These are phyloP conservation scores for Mucor plumbeus DNA, from an alignment of 371 early-diverging fungal genomes.

Conservation along the genomic window DNA sequence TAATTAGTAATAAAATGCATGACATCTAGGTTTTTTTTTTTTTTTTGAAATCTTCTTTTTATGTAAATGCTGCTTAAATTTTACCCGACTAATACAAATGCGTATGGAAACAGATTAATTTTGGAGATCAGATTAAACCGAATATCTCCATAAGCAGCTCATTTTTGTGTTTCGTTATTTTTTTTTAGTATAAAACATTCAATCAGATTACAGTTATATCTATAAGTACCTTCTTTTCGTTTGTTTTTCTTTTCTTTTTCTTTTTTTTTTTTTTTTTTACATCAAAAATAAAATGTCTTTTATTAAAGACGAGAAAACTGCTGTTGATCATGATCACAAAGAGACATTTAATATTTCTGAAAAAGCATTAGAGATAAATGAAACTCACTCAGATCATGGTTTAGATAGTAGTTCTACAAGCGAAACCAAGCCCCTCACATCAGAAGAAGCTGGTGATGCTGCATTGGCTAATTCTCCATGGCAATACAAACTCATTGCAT, in stretches of 20 bases:
- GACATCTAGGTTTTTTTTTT: neutral
- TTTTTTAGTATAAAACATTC: neutral
- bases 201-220: neutral
- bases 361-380: neutral
- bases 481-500: slow-evolving; percentile 46
- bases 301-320: neutral
- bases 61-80: neutral
- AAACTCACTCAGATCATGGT: neutral
- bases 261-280: neutral
- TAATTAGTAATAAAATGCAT: neutral
- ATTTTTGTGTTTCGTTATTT: slow-evolving; percentile 5
- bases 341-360: neutral
- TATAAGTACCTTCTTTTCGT: neutral
- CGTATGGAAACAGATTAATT: neutral
- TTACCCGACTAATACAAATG: slow-evolving; percentile 2
- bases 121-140: slow-evolving; percentile 6
- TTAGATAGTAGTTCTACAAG: neutral
- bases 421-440: neutral
- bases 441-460: slow-evolving; percentile 36
- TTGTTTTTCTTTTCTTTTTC: neutral
- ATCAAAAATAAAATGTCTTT: neutral
- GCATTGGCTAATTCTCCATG: slow-evolving; percentile 46
- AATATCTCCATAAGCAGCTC: slow-evolving; percentile 2
- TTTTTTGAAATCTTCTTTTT: neutral
- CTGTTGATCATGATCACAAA: neutral